phyloP scores from a whole-genome alignment of 345 rosid species.

The Salix brachista region DNA sequence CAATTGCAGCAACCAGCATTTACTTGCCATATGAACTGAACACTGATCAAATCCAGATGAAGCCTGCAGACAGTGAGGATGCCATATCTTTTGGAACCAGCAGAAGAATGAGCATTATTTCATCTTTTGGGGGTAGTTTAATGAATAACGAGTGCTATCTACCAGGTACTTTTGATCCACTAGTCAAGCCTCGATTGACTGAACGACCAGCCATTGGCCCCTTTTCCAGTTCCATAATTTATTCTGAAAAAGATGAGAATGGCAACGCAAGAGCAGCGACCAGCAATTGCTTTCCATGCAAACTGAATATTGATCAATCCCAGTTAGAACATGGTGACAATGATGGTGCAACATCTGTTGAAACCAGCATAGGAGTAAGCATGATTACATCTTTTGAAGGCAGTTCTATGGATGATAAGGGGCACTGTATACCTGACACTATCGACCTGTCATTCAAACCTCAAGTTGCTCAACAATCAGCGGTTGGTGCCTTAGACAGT shows the following conservation, averaged over 20 bases:
- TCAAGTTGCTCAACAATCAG: not conserved
- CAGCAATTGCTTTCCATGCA: not conserved
- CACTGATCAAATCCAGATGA: not conserved
- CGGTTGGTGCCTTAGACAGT: not conserved
- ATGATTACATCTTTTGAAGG: not conserved
- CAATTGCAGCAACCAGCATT: not conserved
- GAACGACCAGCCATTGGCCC: no score
- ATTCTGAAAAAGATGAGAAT: no score
- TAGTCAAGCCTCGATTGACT: no score
- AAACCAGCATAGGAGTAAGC: not conserved
- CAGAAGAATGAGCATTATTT: not conserved
- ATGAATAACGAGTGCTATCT: no score
- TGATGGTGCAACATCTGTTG: not conserved
- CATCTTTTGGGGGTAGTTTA: no score
- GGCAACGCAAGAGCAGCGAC: no score
- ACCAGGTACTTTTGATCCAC: no score
- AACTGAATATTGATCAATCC: not conserved
- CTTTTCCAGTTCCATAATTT: not conserved
- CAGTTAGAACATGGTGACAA: not conserved
- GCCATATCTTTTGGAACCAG: not conserved
- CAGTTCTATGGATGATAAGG: not conserved
- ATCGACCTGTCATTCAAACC: not conserved
- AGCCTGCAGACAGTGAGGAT: not conserved
- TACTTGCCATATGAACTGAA: not conserved
- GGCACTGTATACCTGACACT: not conserved